Evolutionary conservation across 371 early-diverging fungal species (phyloP).

Genomic region (Mortierella sp.): DNA sequence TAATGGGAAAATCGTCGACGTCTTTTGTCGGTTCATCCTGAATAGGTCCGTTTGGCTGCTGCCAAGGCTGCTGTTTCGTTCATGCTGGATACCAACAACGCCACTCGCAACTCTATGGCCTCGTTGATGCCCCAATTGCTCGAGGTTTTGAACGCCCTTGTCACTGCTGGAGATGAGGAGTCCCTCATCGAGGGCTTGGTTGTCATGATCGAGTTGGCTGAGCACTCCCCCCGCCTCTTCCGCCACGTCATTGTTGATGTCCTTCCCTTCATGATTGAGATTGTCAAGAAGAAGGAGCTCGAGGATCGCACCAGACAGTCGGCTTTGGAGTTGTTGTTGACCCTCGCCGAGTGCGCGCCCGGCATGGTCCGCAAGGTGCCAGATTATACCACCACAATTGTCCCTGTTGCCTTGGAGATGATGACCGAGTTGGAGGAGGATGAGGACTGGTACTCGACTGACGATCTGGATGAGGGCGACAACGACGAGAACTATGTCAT

Average conservation of each 20-base stretch:
- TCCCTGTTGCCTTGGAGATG: slow-evolving; percentile 93
- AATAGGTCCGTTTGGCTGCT: slow-evolving; percentile 86
- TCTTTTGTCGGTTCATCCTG: not conserved
- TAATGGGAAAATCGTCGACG: slow-evolving; percentile 1
- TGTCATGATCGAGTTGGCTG: slow-evolving; percentile 91
- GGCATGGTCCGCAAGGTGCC: slow-evolving; percentile 87
- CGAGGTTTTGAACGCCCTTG: slow-evolving; percentile 62
- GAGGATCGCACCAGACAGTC: slow-evolving; percentile 86
- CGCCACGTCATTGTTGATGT: slow-evolving; percentile 80
- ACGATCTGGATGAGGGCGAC: slow-evolving; percentile 91
- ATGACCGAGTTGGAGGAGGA: slow-evolving; percentile 92
- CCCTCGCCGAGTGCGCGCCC: slow-evolving; percentile 89
- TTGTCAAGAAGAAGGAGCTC: slow-evolving; percentile 83
- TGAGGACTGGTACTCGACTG: slow-evolving; percentile 91
- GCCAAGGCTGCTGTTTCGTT: slow-evolving; percentile 89
- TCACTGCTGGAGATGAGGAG: slow-evolving; percentile 73
- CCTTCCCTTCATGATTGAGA: slow-evolving; percentile 77
- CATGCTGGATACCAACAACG: slow-evolving; percentile 76
- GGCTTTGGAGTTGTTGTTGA: slow-evolving; percentile 89
- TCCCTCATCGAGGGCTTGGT: slow-evolving; percentile 81
- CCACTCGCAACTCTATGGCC: slow-evolving; percentile 68
- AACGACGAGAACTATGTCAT: slow-evolving; percentile 88
- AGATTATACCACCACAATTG: slow-evolving; percentile 77
- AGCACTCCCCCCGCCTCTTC: slow-evolving; percentile 83
- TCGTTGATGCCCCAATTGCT: slow-evolving; percentile 88